Evolutionary conservation across 768 basidiomycete species (phyloP).

Genomic region (Chlorophyllum brunneum): DNA sequence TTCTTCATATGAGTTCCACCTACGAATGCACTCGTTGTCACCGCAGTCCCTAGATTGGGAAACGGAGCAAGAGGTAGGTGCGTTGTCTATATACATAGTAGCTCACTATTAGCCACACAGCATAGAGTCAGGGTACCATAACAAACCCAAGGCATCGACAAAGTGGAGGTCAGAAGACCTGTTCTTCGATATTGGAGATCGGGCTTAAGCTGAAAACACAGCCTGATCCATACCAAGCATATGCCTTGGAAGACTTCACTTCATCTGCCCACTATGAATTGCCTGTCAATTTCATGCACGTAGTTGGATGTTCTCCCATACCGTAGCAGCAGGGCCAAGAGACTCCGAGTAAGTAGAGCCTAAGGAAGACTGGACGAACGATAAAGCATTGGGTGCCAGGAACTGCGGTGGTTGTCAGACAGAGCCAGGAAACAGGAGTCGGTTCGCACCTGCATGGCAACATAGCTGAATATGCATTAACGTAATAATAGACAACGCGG

Average conservation of each 20-base stretch:
- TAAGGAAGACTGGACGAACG: conserved; percentile 42
- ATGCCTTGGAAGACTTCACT: conserved; percentile 30
- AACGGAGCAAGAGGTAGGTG: conserved; percentile 47
- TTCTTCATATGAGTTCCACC: conserved; percentile 16
- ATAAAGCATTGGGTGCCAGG: conserved; percentile 41
- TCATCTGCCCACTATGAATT: conserved; percentile 46
- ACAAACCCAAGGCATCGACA: conserved; percentile 44
- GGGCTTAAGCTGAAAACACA: background rate
- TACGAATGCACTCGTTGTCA: conserved; percentile 34
- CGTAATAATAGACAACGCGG: background rate
- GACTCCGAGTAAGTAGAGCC: conserved; percentile 39
- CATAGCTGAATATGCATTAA: conserved; percentile 23
- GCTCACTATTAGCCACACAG: no score
- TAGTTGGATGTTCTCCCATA: conserved; percentile 18
- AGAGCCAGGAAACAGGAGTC: background rate
- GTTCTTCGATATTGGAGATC: background rate
- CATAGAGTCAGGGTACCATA: background rate
- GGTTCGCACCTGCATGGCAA: conserved; percentile 36
- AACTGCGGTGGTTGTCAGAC: conserved; percentile 30
- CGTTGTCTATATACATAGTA: conserved; percentile 32
- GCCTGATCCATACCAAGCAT: background rate
- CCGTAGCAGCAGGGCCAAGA: conserved; percentile 47
- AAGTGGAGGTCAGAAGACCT: conserved; percentile 44
- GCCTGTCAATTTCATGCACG: background rate
- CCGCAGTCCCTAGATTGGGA: conserved; percentile 42